Conservation (phyloP, 176 grass and related monocot species). For the Raddia guianensis region DNA sequence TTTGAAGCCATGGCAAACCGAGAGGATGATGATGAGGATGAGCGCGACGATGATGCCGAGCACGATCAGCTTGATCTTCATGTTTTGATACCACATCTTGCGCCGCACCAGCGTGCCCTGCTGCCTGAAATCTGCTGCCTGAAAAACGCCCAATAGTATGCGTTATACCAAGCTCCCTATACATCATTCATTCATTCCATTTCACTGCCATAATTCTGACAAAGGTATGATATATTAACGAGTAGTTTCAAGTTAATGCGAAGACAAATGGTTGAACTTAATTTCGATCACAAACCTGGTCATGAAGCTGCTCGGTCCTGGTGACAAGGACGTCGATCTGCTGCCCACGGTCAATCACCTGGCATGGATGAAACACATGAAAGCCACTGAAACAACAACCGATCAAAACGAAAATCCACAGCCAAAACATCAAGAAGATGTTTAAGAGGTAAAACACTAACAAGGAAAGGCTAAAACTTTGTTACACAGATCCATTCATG, state of each 20-base stretch:
- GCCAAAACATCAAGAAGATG: too few species aligned
- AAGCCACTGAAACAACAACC: neutral
- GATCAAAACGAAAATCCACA: neutral
- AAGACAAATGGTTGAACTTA: neutral
- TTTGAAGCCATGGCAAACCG: constrained; percentile 59
- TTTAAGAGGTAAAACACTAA: neutral
- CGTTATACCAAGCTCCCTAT: neutral
- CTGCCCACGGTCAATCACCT: constrained; percentile 64
- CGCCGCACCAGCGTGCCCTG: constrained; percentile 52
- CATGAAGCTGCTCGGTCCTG: constrained; percentile 65
- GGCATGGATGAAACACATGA: neutral
- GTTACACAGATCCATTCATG: neutral
- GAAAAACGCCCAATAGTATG: neutral
- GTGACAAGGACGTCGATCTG: constrained; percentile 66
- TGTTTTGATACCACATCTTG: constrained; percentile 94
- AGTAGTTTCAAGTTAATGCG: neutral
- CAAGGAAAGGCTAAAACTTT: neutral
- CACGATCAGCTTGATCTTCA: constrained; percentile 86
- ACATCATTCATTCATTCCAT: neutral
- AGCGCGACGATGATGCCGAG: constrained; percentile 61
- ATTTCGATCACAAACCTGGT: constrained; percentile 40
- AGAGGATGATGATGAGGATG: constrained; percentile 80
- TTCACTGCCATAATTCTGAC: neutral
- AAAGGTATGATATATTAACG: neutral
- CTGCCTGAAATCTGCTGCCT: constrained; percentile 74